Evolutionary conservation across 192 early-diverging fungal species (phyloP).

Genomic region (Backusella luteola): DNA sequence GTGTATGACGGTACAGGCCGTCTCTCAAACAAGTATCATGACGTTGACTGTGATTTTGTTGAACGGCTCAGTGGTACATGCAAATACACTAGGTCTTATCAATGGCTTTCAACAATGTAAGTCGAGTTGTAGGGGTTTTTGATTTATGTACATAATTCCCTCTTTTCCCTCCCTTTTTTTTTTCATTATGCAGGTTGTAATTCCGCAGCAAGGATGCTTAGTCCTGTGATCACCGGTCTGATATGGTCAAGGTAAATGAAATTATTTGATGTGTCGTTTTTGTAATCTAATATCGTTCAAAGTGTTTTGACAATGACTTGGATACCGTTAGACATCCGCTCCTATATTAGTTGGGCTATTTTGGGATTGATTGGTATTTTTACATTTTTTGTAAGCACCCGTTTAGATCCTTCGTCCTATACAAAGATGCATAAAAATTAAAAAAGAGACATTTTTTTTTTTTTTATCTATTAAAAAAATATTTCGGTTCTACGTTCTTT

Average conservation of each 20-base stretch:
- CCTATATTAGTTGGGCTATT: constrained; percentile 13
- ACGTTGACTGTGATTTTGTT: constrained; percentile 46
- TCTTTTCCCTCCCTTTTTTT: not conserved
- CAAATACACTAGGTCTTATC: constrained; percentile 45
- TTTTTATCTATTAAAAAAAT: too few relatives aligned
- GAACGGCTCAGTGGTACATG: constrained; percentile 42
- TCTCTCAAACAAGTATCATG: constrained; percentile 30
- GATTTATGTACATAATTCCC: too few relatives aligned
- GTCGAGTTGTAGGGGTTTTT: not conserved
- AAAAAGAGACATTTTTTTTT: not conserved
- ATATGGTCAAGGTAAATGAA: constrained; percentile 51
- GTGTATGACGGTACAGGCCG: constrained; percentile 15
- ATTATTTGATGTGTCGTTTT: not conserved
- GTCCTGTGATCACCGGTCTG: constrained; percentile 50
- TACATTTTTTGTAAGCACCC: constrained; percentile 2
- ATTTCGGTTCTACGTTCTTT: too few relatives aligned
- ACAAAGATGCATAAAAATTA: not conserved
- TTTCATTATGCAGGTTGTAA: constrained; percentile 12
- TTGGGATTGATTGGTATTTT: not conserved
- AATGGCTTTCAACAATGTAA: constrained; percentile 57
- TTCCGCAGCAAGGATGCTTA: constrained; percentile 38
- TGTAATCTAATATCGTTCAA: not conserved
- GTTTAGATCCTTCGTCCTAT: constrained; percentile 8
- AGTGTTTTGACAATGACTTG: constrained; percentile 5
- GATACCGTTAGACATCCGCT: constrained; percentile 19